phyloP scores from a whole-genome alignment of 306 rosid species.

The Corylus americana region DNA sequence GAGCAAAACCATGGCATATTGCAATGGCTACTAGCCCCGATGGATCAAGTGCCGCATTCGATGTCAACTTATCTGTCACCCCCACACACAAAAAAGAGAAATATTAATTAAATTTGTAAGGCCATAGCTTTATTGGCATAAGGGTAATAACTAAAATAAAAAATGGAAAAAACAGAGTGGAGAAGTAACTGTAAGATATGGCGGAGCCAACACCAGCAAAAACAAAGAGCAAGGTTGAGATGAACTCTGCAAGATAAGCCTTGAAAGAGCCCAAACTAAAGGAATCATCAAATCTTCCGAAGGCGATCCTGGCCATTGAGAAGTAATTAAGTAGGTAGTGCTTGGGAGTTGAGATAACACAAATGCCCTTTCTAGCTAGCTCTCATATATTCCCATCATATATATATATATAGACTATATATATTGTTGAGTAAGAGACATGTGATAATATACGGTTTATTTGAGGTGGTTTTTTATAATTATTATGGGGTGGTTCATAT shows the following conservation, averaged over 20 bases:
- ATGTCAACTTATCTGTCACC: constrained; percentile 69
- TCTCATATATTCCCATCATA: no score
- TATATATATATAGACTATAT: no score
- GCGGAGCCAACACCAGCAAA: constrained; percentile 92
- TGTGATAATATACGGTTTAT: no score
- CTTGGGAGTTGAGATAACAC: no score
- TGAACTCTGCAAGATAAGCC: constrained; percentile 89
- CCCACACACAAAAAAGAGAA: not conserved
- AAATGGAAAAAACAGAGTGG: not conserved
- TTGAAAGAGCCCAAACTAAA: constrained; percentile 63
- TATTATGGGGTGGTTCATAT: no score
- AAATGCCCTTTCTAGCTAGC: no score
- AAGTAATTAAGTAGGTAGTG: no score
- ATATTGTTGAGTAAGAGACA: no score
- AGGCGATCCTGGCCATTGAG: constrained; percentile 64
- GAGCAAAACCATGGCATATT: constrained; percentile 81
- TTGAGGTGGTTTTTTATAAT: no score
- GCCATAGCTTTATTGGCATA: no score
- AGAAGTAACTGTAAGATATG: constrained; percentile 70
- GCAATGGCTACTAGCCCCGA: constrained; percentile 77
- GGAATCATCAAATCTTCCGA: constrained; percentile 76
- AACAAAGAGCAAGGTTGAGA: constrained; percentile 86
- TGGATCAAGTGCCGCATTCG: constrained; percentile 81
- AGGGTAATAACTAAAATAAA: no score
- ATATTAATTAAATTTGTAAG: not conserved